phyloP scores from a whole-genome alignment of 2,329 filamentous ascomycete species.

The Talaromyces marneffei region DNA sequence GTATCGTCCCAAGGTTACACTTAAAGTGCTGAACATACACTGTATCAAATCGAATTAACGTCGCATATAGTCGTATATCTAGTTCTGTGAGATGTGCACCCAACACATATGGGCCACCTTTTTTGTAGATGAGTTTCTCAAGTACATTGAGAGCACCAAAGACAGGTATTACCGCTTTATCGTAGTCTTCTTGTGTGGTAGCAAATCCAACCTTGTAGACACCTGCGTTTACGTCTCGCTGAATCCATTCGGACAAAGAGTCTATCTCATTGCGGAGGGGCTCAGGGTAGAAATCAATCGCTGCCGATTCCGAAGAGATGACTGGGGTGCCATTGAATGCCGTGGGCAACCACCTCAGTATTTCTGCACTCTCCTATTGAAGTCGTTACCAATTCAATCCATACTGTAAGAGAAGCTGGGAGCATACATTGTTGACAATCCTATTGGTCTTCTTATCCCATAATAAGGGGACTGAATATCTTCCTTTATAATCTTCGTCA shows the following conservation, averaged over 20 bases:
- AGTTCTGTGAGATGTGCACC: slow-evolving; percentile 54
- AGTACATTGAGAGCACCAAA: slow-evolving; percentile 57
- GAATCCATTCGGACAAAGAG: slow-evolving; percentile 48
- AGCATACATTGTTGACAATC: slow-evolving; percentile 51
- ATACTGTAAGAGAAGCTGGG: neutral
- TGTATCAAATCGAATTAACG: slow-evolving; percentile 54
- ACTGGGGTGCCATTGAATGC: slow-evolving; percentile 47
- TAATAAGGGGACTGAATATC: slow-evolving; percentile 56
- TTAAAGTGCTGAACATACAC: slow-evolving; percentile 64
- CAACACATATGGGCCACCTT: slow-evolving; percentile 52
- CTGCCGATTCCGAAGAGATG: slow-evolving; percentile 37
- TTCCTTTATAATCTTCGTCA: slow-evolving; percentile 55
- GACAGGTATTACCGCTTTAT: slow-evolving; percentile 49
- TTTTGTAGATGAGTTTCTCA: slow-evolving; percentile 43
- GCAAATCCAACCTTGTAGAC: slow-evolving; percentile 61
- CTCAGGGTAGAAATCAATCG: slow-evolving; percentile 50
- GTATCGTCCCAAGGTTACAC: slow-evolving; percentile 56
- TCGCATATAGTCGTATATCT: slow-evolving; percentile 54
- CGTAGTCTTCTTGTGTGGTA: slow-evolving; percentile 50
- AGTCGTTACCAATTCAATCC: neutral
- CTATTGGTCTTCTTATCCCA: slow-evolving; percentile 55
- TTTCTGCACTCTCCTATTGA: slow-evolving; percentile 50
- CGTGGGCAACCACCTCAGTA: slow-evolving; percentile 54
- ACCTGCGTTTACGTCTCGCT: slow-evolving; percentile 52
- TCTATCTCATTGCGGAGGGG: slow-evolving; percentile 49